These are phyloP conservation scores for Globisporangium echinulatum DNA, from an alignment of 352 stramenopile species.

Conservation along the genomic window DNA sequence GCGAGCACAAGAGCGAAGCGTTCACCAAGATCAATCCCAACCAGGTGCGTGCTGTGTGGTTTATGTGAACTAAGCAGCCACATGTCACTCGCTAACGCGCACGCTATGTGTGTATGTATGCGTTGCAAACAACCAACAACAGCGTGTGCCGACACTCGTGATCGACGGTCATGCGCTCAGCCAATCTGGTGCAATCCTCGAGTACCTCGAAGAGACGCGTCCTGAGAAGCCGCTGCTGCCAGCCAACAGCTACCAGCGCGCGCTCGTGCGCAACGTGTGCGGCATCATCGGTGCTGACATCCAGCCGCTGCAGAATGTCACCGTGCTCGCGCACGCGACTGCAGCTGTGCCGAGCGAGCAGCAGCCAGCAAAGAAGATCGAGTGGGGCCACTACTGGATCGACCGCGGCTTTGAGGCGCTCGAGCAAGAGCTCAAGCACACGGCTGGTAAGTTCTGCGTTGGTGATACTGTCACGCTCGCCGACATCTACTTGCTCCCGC, in stretches of 20 bases:
- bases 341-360: constrained; percentile 46
- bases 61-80: background rate
- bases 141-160: constrained; percentile 73
- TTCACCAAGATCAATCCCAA: constrained; percentile 63
- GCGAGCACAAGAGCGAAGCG: constrained; percentile 42
- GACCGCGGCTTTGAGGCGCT: constrained; percentile 77
- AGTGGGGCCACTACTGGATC: constrained; percentile 71
- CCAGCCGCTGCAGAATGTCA: constrained; percentile 88
- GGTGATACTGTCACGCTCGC: constrained; percentile 80
- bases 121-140: background rate
- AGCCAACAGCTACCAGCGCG: constrained; percentile 49
- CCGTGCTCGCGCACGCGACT: constrained; percentile 46
- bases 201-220: constrained; percentile 90
- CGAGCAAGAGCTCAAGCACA: constrained; percentile 55
- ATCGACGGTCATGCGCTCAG: constrained; percentile 63
- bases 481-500: constrained; percentile 89
- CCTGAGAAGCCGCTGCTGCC: constrained; percentile 67
- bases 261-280: constrained; percentile 81
- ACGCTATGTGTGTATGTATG: background rate
- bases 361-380: constrained; percentile 31
- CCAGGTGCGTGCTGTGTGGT: constrained; percentile 22
- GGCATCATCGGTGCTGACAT: constrained; percentile 88
- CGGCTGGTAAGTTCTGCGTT: constrained; percentile 59
- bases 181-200: constrained; percentile 89
- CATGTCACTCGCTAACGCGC: background rate